Evolutionary conservation across 2,329 filamentous ascomycete genomes (phyloP), one percentile per base, ranked within the genome.

Genomic region (Pseudopithomyces chartarum): DNA sequence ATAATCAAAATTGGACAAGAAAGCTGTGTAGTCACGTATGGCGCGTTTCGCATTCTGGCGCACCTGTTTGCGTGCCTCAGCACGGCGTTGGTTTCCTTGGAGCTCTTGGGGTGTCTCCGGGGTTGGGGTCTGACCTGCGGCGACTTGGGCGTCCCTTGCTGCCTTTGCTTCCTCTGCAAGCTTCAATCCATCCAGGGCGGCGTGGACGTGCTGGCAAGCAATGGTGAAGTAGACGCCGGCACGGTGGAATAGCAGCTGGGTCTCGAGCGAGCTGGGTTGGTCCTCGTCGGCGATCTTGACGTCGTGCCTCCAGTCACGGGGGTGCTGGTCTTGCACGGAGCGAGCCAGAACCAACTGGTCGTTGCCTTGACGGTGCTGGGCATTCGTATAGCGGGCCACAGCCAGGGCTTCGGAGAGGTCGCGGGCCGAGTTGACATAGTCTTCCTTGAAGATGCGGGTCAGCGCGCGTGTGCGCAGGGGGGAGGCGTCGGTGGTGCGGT

Each of bases 1-100:
- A 75, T 95, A 95, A 66, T 95, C 89, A 60, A 95, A 87, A 57
- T 87, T 81, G 1, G 86, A 85, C 38, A 96, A 78, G 69, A 91
- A 95, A 20, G 84, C 80, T 65, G 87, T 80, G 70, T 90, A 92
- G 75, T 95, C 91, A 57, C 88, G 84, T 20, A 95, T 76, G 1
- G 91, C 90, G 54, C 87, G 84, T 74, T 91, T 93, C 3, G 91
- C 91, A 74, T 89, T 87, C 0, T 83, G 82, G 65, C 90, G 90
- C 62, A 94, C 88, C 23, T 84, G 77, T 72, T 90, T 92, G 43
- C 89, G 84, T 43, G 84, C 84, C 60, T 89, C 86, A 22, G 85
- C 73, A 53, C 83, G 79, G 51, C 73, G 78, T 26, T 71, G 71
- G 38, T 80, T 76, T 13, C 78, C 80, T 60, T 82, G 80, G 45